Conservation (phyloP, 2,329 filamentous ascomycete species). For the Claviceps sp. region DNA sequence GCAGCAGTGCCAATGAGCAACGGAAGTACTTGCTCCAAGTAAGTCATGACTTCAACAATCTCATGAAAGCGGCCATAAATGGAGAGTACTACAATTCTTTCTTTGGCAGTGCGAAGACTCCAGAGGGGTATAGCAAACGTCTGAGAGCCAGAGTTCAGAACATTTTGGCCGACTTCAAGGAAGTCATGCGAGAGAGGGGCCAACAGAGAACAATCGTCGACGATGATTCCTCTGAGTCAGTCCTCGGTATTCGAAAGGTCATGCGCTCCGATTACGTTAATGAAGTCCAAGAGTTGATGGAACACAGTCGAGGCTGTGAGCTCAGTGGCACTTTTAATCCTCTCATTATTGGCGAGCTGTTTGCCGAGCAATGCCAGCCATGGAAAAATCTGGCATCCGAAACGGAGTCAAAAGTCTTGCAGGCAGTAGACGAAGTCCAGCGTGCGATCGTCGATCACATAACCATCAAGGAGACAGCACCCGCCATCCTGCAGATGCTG, state of each 20-base stretch:
- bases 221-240: conserved; percentile 3
- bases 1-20: conserved; percentile 32
- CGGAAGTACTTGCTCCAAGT: conserved; percentile 31
- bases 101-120: conserved; percentile 23
- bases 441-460: conserved; percentile 6
- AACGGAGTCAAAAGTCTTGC: conserved; percentile 4
- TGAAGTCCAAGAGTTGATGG: conserved; percentile 12
- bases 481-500: conserved; percentile 8
- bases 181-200: conserved; percentile 31
- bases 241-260: not conserved
- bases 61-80: conserved; percentile 33
- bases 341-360: conserved; percentile 43
- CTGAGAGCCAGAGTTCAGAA: conserved; percentile 42
- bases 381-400: conserved; percentile 34
- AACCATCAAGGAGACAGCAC: conserved; percentile 8
- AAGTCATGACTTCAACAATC: conserved; percentile 28
- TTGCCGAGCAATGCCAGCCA: conserved; percentile 40
- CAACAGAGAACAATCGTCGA: conserved; percentile 15
- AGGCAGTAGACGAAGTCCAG: conserved; percentile 5
- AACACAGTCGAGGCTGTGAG: conserved; percentile 28
- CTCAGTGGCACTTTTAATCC: conserved; percentile 49
- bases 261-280: conserved; percentile 9
- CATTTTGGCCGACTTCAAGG: conserved; percentile 25
- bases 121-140: conserved; percentile 24
- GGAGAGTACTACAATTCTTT: conserved; percentile 39